Conservation (phyloP, 352 stramenopile species). For the Phytophthora pistaciae region DNA sequence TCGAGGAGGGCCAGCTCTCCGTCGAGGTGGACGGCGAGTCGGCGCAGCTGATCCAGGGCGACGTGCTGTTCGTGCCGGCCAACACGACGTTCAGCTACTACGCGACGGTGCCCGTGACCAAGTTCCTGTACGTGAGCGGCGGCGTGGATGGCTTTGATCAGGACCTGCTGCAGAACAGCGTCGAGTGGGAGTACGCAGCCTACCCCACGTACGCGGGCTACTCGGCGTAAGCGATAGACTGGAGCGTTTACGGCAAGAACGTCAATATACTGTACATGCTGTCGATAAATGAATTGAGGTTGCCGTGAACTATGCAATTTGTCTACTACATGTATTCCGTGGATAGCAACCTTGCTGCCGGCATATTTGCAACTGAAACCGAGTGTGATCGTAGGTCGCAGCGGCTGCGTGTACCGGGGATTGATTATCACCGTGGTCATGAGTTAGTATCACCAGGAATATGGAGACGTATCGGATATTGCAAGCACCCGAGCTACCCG, state of each 20-base stretch:
- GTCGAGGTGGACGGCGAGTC: slow-evolving; percentile 50
- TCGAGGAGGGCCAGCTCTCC: slow-evolving; percentile 57
- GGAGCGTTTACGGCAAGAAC: background rate
- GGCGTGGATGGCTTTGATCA: slow-evolving; percentile 55
- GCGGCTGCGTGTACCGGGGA: too few relatives aligned
- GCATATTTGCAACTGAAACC: too few relatives aligned
- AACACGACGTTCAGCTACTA: slow-evolving; percentile 62
- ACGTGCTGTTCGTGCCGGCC: slow-evolving; percentile 56
- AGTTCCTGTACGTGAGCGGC: slow-evolving; percentile 65
- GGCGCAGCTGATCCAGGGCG: slow-evolving; percentile 54
- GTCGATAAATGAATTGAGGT: too few relatives aligned
- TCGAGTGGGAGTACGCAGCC: slow-evolving; percentile 52
- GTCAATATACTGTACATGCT: background rate
- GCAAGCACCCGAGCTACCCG: too few relatives aligned
- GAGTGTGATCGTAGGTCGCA: too few relatives aligned
- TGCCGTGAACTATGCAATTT: too few relatives aligned
- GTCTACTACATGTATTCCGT: too few relatives aligned
- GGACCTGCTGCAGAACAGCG: slow-evolving; percentile 54
- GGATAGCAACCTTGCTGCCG: too few relatives aligned
- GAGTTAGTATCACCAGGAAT: too few relatives aligned
- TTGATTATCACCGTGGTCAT: too few relatives aligned
- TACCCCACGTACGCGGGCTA: slow-evolving; percentile 57
- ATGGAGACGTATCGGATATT: too few relatives aligned
- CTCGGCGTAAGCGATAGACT: slow-evolving; percentile 17
- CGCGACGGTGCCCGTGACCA: slow-evolving; percentile 57